Evolutionary conservation across 345 rosid genomes (phyloP), one percentile per base, ranked within the genome.

Genomic region (Euphorbia lathyris): DNA sequence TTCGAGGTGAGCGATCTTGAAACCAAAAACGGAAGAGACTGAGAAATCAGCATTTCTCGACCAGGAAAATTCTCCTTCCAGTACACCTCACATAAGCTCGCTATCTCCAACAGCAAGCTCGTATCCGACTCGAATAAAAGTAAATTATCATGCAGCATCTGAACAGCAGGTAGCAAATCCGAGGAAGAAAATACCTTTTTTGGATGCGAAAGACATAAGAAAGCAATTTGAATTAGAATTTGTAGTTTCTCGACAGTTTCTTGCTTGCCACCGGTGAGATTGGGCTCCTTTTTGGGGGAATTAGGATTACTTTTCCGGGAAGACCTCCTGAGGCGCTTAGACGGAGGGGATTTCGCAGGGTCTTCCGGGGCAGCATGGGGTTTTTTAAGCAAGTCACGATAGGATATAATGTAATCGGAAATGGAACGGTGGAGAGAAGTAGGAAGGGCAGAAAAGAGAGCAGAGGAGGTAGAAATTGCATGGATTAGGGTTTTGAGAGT

Each of bases 1-100:
- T 90, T 90, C 83, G 86, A 55, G 1, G 92, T 90, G 74, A 95
- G 71, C 3, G 97, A 90, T 82, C 87, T 78, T 19, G 99, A 87
- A 23, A 95, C 62, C 64, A 95, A 59, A 73, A 81, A 92, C 30
- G 97, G 99, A 34, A 95, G 72, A 51, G 83, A 84, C 80, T 92
- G 99, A 3, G 97, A 86, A 77, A 95, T 88, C 47, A 95, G 66
- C 58, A 77, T 69, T 48, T 90, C 97, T 61, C 87, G 81, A 19
- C 72, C 91, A 9, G 76, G 63, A 1, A 86, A 58, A 50, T 77
- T 80, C 75, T 77, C 90, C 74, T 87, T 92, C 99, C 97, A 94
- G 89, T 88, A 95, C 29, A 71, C 70, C 86, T 95, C 99, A 16
- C 97, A 95, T 25, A 90, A 63, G 42, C 80, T 79, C 23, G 86